phyloP scores from a whole-genome alignment of 805 yeast species.

The Candida coquimbonensis region DNA sequence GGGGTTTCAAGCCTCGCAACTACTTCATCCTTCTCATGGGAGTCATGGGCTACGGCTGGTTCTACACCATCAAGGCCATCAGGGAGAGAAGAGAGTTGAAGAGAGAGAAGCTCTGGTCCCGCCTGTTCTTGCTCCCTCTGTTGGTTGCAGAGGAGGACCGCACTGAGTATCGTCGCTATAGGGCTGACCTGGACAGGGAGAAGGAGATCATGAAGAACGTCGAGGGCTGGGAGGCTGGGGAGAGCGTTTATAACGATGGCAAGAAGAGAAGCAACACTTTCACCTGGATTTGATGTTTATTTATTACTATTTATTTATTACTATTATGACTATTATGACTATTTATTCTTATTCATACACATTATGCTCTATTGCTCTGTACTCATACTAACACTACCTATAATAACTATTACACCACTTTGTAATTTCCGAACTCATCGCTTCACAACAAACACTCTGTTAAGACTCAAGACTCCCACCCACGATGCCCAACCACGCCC shows the following conservation, averaged over 20 bases:
- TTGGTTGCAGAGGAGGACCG: constrained; percentile 80
- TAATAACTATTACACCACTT: no score
- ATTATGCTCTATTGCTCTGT: no score
- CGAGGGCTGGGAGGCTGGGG: constrained; percentile 53
- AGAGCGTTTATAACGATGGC: constrained; percentile 38
- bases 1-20: constrained; percentile 76
- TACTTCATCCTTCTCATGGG: constrained; percentile 61
- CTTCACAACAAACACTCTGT: no score
- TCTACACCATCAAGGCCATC: constrained; percentile 55
- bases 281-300: constrained; percentile 27
- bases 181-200: constrained; percentile 62
- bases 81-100: constrained; percentile 69
- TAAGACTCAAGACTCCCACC: no score
- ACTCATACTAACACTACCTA: no score
- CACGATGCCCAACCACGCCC: background rate
- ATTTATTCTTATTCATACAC: background rate
- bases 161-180: constrained; percentile 63
- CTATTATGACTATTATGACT: no score
- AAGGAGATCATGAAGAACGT: constrained; percentile 57
- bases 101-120: constrained; percentile 73
- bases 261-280: constrained; percentile 28
- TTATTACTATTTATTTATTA: background rate
- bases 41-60: constrained; percentile 66
- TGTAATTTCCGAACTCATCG: no score
- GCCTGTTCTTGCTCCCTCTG: constrained; percentile 65